phyloP scores from a whole-genome alignment of 2,329 filamentous ascomycete genomes.

The Chalara sp. region DNA sequence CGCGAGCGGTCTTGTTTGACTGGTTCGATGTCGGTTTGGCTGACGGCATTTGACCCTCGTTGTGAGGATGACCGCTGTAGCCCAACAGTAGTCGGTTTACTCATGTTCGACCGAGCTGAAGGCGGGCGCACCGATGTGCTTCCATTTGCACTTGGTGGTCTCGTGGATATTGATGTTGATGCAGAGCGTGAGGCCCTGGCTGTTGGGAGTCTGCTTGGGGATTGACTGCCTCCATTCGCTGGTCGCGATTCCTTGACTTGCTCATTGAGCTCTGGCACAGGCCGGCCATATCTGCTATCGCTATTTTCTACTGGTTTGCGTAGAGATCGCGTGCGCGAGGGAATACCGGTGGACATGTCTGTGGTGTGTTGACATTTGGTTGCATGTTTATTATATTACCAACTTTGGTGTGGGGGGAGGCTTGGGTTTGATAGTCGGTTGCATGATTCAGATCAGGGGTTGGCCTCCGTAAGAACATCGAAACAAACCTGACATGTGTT shows the following conservation, averaged over 20 bases:
- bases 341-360: conserved; percentile 16
- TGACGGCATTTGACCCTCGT: conserved; percentile 5
- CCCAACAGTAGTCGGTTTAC: conserved; percentile 12
- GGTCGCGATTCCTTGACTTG: neutral
- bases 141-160: conserved; percentile 15
- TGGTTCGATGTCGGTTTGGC: conserved; percentile 9
- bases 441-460: no score
- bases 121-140: conserved; percentile 22
- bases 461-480: no score
- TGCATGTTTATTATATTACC: no score
- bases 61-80: conserved; percentile 19
- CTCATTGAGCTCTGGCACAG: neutral
- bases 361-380: neutral
- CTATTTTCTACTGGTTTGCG: conserved; percentile 16
- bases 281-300: conserved; percentile 5
- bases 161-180: conserved; percentile 10
- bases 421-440: no score
- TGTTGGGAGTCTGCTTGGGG: conserved; percentile 26
- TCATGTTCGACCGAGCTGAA: conserved; percentile 13
- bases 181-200: conserved; percentile 18
- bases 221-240: conserved; percentile 15
- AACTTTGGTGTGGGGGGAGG: no score
- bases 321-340: conserved; percentile 21
- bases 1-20: conserved; percentile 23
- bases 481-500: no score